Evolutionary conservation across 306 rosid species (phyloP), one percentile per base, ranked within the genome.

Genomic region (Trichosanthes truncata): DNA sequence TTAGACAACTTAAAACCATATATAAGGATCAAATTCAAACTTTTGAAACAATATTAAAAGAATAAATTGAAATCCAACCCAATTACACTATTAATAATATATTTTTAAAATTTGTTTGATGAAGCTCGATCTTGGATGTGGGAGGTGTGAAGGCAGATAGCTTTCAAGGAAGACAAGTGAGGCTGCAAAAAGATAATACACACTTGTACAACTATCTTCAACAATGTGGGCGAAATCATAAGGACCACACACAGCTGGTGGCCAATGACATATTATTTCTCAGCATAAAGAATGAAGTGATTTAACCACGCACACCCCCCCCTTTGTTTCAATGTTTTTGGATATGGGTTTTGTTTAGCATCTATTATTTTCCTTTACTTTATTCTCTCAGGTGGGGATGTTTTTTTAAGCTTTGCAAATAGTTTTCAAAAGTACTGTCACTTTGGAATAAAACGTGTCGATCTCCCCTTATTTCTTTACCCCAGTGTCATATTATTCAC

Each of bases 81-180:
- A 36, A 36, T 36, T 29, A 29, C 33, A 29, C 33, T 29, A 29
- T 29, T 29, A 29, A 29, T 29, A 29, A 29, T 29, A 29, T 29
- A 29, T 29, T 29, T 29, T 29, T 1, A 29, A 29, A 31, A 25
- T 23, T 46, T 11, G 11, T 46, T 15, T 3, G 41, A 23, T 15
- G 43, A 73, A 73, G 52, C 40, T 68, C 15, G 59, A 72, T 72
- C 12, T 72, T 21, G 4, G 9, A 66, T 18, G 73, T 72, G 77
- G 77, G 77, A 72, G 77, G 21, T 25, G 21, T 25, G 52, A 72
- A 72, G 77, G 40, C 13, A 26, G 3, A 72, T 46, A 72, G 77
- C 77, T 72, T 72, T 72, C 77, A 72, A 46, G 33, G 36, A 71
- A 45, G 72, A 29, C 12, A 60, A 26, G 57, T 60, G 68, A 61